Base-by-base conservation (phyloP, 352 stramenopile genomes). In the Globisporangium cylindrosporum region DNA sequence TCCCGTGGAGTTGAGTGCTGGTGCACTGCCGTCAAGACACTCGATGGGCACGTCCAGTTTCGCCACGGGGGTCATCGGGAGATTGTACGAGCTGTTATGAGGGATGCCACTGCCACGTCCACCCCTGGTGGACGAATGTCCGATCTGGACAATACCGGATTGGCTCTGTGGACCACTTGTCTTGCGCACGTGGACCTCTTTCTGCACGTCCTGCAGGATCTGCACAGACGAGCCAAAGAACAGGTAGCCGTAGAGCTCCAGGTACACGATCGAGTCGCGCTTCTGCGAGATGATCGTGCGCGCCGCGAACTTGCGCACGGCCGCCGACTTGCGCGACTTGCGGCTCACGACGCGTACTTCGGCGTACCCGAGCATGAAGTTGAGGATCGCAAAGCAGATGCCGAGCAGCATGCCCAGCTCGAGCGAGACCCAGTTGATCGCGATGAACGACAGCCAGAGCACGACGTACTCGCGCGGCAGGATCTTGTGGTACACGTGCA, bases 361-460 rank as follows among this genome's bases (percentile, higher is more conserved):
- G 3, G 84, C 81, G 64, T 95, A 95, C 12, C 86, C 88, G 6
- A 95, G 53, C 70, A 95, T 70, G 62, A 95, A 94, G 70, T 94
- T 93, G 64, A 95, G 74, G 60, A 93, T 91, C 22, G 91, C 91
- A 51, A 98, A 81, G 8, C 88, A 67, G 32, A 99, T 92, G 48
- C 96, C 97, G 18, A 95, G 70, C 9, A 98, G 61, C 80, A 99
- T 99, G 43, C 97, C 97, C 67, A 97, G 82, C 72, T 99, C 95
- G n/a, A 99, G 90, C n/a, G 93, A 97, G 22, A 97, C 76, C 61
- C 90, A 80, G 73, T 98, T 97, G 69, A 99, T 98, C 10, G 95
- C 81, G 53, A 88, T 81, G 85, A 99, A 99, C 48, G 97, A 98
- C 6, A 86, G 62, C 69, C 98, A 82, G 20, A 97, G 81, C 69